Evolutionary conservation across 129 eudicot species (phyloP).

Genomic region (Centaurea solstitialis): DNA sequence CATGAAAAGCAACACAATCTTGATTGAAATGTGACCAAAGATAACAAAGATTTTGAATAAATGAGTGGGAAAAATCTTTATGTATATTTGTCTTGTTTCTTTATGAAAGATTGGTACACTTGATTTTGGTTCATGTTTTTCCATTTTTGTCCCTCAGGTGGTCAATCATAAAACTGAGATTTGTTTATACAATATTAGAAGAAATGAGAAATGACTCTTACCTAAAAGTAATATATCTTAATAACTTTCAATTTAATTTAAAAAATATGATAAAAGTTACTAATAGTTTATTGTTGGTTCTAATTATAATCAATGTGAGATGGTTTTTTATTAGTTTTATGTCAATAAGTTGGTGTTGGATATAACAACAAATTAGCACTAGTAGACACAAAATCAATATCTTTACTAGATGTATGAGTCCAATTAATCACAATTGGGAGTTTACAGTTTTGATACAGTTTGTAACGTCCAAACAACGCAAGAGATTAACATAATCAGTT

Average conservation of each 20-base stretch:
- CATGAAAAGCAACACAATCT: constrained; percentile 29
- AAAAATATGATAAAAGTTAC: too few relatives aligned
- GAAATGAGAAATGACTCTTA: background rate
- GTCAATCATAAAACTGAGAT: background rate
- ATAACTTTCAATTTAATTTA: too few relatives aligned
- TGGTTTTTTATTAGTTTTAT: background rate
- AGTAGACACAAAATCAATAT: background rate
- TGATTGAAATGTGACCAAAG: constrained; percentile 29
- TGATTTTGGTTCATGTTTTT: constrained; percentile 25
- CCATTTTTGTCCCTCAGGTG: constrained; percentile 23
- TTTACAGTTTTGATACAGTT: background rate
- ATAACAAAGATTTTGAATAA: constrained; percentile 18
- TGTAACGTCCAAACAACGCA: background rate
- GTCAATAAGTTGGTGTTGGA: background rate
- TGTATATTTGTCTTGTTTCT: constrained; percentile 24
- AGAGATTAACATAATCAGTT: background rate
- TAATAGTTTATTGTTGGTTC: background rate
- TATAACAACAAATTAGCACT: background rate
- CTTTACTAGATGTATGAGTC: background rate
- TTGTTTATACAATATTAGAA: background rate
- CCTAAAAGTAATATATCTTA: background rate
- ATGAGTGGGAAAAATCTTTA: constrained; percentile 32
- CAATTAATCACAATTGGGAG: background rate
- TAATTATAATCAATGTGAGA: background rate
- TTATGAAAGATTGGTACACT: constrained; percentile 21